Evolutionary conservation across 805 yeast species (phyloP).

Genomic region (Isabelozyma rhagii): DNA sequence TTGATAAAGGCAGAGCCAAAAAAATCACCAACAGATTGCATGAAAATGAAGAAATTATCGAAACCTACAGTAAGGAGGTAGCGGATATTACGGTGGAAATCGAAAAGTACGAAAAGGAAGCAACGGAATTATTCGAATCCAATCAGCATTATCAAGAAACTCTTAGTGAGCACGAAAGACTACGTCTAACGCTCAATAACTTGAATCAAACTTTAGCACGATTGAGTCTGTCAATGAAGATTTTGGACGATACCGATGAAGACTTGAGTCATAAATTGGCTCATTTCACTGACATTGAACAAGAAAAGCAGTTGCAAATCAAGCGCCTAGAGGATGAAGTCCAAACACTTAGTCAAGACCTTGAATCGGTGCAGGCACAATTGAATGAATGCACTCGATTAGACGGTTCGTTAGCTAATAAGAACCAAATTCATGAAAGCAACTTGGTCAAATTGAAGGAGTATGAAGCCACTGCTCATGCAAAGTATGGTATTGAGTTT

Average conservation of each 20-base stretch:
- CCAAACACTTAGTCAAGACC: neutral
- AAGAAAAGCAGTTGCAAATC: slow-evolving; percentile 13
- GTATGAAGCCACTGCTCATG: slow-evolving; percentile 2
- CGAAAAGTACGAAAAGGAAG: slow-evolving; percentile 49
- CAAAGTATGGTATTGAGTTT: slow-evolving; percentile 1
- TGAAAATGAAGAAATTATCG: slow-evolving; percentile 42
- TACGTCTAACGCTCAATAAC: slow-evolving; percentile 46
- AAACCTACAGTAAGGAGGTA: slow-evolving; percentile 44
- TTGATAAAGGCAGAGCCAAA: slow-evolving; percentile 71
- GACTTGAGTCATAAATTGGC: slow-evolving; percentile 24
- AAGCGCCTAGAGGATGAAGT: slow-evolving; percentile 1
- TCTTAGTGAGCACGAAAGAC: slow-evolving; percentile 58
- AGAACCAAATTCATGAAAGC: slow-evolving; percentile 30
- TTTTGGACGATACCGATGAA: slow-evolving; percentile 40
- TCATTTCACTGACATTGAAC: slow-evolving; percentile 23
- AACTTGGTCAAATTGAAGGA: slow-evolving; percentile 8
- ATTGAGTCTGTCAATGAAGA: slow-evolving; percentile 43
- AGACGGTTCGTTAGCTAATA: slow-evolving; percentile 56
- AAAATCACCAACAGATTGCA: slow-evolving; percentile 49
- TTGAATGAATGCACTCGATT: slow-evolving; percentile 25
- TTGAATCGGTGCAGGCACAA: neutral
- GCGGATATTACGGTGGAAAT: slow-evolving; percentile 48
- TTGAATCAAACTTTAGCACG: slow-evolving; percentile 51
- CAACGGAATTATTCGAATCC: slow-evolving; percentile 63
- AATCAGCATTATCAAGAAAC: slow-evolving; percentile 80